Conservation (phyloP, 148 eudicot species). For the Cornus controversa region DNA sequence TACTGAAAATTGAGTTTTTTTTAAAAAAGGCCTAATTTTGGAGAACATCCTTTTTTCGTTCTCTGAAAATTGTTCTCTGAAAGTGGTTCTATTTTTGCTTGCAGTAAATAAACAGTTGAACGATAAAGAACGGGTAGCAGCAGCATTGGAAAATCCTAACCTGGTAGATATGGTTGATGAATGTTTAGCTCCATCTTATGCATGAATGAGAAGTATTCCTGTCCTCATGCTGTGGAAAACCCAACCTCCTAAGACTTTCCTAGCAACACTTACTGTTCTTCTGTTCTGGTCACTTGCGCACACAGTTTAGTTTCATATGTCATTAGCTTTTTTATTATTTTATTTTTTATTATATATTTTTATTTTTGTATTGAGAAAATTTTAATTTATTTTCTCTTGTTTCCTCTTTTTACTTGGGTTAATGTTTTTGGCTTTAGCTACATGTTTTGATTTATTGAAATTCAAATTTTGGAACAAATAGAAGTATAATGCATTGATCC, state of each 20-base stretch:
- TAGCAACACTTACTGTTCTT: not conserved
- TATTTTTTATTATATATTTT: too few species aligned
- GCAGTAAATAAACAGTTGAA: conserved; percentile 94
- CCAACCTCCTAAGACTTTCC: not conserved
- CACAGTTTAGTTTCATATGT: not conserved
- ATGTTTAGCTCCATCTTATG: conserved; percentile 77
- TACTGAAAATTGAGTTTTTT: too few species aligned
- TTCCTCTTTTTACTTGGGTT: not conserved
- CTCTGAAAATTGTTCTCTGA: too few species aligned
- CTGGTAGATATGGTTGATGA: conserved; percentile 90
- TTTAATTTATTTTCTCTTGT: not conserved
- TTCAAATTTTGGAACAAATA: too few species aligned
- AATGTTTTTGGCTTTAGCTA: not conserved
- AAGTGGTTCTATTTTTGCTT: conserved; percentile 11
- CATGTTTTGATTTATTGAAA: too few species aligned
- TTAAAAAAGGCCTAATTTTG: too few species aligned
- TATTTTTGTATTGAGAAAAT: too few species aligned
- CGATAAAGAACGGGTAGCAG: conserved; percentile 93
- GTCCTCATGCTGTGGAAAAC: not conserved
- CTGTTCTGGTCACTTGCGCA: not conserved
- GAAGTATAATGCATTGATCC: too few species aligned
- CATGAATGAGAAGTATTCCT: conserved; percentile 28
- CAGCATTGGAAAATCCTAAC: conserved; percentile 91
- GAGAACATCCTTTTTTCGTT: too few species aligned
- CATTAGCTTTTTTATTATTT: too few species aligned